These are phyloP conservation scores for Cyanidioschyzon merolae DNA, from an alignment of 23 red algal genomes.

Conservation along the genomic window DNA sequence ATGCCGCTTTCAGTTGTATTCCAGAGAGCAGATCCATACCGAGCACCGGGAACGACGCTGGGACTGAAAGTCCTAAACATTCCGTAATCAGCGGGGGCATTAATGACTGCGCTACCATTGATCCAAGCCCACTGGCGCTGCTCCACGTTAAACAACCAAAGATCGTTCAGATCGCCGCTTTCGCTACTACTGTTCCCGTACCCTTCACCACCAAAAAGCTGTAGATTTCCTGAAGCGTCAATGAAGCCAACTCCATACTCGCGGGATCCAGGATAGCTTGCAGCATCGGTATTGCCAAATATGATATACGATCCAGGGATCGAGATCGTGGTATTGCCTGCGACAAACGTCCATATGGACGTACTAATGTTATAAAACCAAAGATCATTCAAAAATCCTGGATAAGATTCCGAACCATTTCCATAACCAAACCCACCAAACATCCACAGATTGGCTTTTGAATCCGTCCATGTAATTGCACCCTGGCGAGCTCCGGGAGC, in stretches of 20 bases:
- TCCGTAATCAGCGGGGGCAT: no score
- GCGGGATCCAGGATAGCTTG: neutral
- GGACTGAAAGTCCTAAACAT: no score
- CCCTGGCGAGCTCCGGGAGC: neutral
- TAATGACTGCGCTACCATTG: no score
- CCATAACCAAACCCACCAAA: neutral
- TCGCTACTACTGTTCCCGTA: no score
- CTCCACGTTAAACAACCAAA: no score
- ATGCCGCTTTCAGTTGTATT: no score
- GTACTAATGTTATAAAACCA: neutral
- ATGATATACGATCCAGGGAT: neutral
- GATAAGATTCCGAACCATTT: no score
- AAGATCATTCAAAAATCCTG: neutral
- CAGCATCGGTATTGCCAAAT: neutral
- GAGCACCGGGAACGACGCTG: no score
- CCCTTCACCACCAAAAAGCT: no score
- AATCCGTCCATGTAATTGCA: neutral
- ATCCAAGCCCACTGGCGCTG: no score
- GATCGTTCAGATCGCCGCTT: no score
- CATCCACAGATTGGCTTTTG: neutral
- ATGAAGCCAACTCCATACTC: neutral
- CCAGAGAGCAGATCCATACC: no score
- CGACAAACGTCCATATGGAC: neutral
- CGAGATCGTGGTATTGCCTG: neutral
- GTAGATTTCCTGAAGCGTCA: neutral